Base-by-base conservation (phyloP, 176 grass and related monocot genomes). In the Lolium perenne region DNA sequence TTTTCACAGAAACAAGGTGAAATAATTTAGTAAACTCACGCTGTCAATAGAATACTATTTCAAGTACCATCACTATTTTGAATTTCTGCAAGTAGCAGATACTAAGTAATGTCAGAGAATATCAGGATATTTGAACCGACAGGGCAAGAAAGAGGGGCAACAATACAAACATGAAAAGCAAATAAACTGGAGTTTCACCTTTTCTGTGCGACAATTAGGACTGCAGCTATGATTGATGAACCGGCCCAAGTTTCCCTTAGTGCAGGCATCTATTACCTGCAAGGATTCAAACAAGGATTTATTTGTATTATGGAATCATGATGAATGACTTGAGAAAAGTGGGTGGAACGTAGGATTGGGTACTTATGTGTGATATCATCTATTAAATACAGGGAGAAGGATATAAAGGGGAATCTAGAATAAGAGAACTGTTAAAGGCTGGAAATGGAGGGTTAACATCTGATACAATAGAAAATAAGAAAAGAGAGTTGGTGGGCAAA, bases 201-300 rank as follows among this genome's bases (percentile, higher is more conserved):
- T 99, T 82, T 99, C 97, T 67, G 97, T 99, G 35, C 92, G 78
- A 70, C 97, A 99, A 88, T 99, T 99, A 70, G 97, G 97, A 80
- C 93, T 90, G 88, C 97, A 99, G 80, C 97, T 97, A 88, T 99
- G 97, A 79, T 99, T 99, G 91, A 99, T 94, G 83, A 99, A 99
- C 40, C 97, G 90, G 6, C 97, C 97, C 85, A 99, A 86, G 75
- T 99, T 99, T 77, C 97, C 97, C 89, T 99, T 99, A 61, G 94
- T 91, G 81, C 84, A 99, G 82, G 97, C 97, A 90, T 99, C 97
- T 83, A 99, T 99, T 61, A 99, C 95, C 95, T 98, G 83, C 51
- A 87, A 60, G 18, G 51, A 81, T 84, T 72, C 21, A 75, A 92
- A 87, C 20, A 71, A 87, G 20, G 16, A 84, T 81, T 50, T 40